Conservation (phyloP, 495 filamentous ascomycete genomes). For the Xylaria longipes region DNA sequence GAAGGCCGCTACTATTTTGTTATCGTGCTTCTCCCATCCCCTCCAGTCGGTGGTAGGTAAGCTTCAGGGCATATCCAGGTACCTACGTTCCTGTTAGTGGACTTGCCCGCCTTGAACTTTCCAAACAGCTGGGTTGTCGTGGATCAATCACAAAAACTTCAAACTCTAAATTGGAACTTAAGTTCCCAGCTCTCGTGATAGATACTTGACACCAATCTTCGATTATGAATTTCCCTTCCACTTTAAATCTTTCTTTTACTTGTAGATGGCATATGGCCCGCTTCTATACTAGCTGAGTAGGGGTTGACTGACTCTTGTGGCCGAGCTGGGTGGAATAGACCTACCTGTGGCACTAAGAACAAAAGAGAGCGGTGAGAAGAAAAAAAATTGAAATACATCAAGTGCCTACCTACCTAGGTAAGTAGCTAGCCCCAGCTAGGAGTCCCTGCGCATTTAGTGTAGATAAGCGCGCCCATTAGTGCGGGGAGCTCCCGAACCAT, state of each 20-base stretch:
- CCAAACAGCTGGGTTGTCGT: conserved; percentile 16
- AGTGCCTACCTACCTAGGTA: background rate
- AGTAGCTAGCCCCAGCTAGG: no score
- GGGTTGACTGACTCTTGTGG: background rate
- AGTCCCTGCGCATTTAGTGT: conserved; percentile 8
- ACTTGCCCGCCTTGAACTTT: conserved; percentile 18
- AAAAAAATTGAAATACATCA: conserved; percentile 6
- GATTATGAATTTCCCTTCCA: background rate
- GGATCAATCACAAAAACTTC: background rate
- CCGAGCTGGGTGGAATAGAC: background rate
- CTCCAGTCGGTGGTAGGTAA: background rate
- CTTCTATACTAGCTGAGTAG: conserved; percentile 8
- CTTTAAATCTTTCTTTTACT: background rate
- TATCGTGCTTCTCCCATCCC: background rate
- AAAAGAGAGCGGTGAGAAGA: background rate
- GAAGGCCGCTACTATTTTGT: background rate
- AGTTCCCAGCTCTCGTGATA: background rate
- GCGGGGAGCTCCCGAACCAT: conserved; percentile 33
- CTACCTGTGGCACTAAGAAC: background rate
- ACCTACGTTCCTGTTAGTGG: background rate
- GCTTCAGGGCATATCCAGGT: conserved; percentile 15
- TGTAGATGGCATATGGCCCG: background rate
- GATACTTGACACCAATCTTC: background rate
- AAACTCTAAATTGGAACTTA: background rate
- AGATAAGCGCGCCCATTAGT: conserved; percentile 28